These are phyloP conservation scores for Trypanosomatidae sp. DNA, from an alignment of 208 protist genomes.

Conservation along the genomic window DNA sequence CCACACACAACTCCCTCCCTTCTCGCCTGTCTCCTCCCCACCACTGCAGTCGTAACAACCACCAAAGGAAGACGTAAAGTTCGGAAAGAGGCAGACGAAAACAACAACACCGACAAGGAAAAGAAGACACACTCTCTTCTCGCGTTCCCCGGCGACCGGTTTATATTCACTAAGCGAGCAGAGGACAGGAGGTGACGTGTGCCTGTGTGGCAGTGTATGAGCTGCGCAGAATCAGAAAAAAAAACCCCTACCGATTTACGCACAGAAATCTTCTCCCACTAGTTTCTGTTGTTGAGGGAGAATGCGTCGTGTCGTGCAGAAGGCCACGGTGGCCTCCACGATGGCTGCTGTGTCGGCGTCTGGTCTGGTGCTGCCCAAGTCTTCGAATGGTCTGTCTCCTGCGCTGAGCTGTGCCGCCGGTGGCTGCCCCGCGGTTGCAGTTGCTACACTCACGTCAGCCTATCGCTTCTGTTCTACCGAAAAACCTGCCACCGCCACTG, in stretches of 20 bases:
- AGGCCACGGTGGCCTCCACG: conserved; percentile 16
- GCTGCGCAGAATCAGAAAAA: neutral
- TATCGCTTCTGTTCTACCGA: conserved; percentile 25
- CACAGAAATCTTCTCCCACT: neutral
- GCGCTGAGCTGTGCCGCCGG: neutral
- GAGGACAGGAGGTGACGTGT: too few species aligned
- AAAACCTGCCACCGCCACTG: conserved; percentile 6
- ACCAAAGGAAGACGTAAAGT: too few species aligned
- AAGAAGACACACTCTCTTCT: too few species aligned
- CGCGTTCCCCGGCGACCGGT: too few species aligned
- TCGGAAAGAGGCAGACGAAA: too few species aligned
- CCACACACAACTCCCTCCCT: too few species aligned
- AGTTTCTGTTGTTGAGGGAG: neutral
- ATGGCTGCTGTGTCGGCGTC: conserved; percentile 11
- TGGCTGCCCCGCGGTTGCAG: neutral
- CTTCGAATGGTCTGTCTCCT: neutral
- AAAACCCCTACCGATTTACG: neutral
- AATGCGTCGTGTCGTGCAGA: conserved; percentile 58
- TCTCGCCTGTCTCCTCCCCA: too few species aligned
- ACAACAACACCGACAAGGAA: too few species aligned
- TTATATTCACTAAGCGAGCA: too few species aligned
- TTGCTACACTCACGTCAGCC: conserved; percentile 13
- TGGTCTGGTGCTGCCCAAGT: neutral
- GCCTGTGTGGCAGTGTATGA: too few species aligned
- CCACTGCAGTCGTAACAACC: too few species aligned